Percentiles rank a stretch among this genome's conserved stretches.
Evolutionary conservation across 2,329 filamentous ascomycete genomes (phyloP).

Genomic region (Neoascochyta sp.): DNA sequence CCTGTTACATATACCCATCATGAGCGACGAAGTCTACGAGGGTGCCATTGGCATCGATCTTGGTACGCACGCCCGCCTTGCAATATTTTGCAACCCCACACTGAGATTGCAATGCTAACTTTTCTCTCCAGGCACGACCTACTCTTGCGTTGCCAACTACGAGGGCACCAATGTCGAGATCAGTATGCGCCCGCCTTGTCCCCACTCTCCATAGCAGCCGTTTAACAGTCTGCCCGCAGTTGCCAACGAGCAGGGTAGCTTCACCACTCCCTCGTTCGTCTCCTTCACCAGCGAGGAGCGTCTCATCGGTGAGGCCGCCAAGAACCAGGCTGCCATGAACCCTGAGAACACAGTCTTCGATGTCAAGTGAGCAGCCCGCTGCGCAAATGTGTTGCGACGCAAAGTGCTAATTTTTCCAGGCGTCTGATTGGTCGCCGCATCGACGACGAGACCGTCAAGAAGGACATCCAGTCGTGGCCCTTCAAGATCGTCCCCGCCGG

Average conservation of each 20-base stretch:
- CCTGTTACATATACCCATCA: constrained; percentile 51
- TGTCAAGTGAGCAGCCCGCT: constrained; percentile 73
- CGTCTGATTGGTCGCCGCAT: constrained; percentile 95
- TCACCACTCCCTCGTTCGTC: constrained; percentile 98
- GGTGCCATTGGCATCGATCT: constrained; percentile 99
- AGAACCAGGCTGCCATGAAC: constrained; percentile 99
- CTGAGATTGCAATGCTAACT: constrained; percentile 34
- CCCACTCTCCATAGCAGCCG: constrained; percentile 3
- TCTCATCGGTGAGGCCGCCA: constrained; percentile 97
- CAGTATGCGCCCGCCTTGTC: constrained; percentile 55
- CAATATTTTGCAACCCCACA: constrained; percentile 28
- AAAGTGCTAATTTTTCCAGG: constrained; percentile 52
- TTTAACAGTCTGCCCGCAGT: constrained; percentile 49
- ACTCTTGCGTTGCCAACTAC: constrained; percentile 99
- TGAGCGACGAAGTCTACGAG: constrained; percentile 98
- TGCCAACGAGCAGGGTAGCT: constrained; percentile 99
- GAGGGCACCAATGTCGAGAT: constrained; percentile 99
- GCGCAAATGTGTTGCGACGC: background rate
- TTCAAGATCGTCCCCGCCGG: constrained; percentile 95
- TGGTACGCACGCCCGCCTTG: constrained; percentile 55
- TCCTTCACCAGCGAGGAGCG: constrained; percentile 98
- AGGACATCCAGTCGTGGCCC: constrained; percentile 97
- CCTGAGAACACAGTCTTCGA: constrained; percentile 97
- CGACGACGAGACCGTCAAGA: constrained; percentile 95
- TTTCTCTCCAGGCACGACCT: constrained; percentile 77